phyloP scores from a whole-genome alignment of 2,329 filamentous ascomycete species.

The Colletotrichum viniferum region DNA sequence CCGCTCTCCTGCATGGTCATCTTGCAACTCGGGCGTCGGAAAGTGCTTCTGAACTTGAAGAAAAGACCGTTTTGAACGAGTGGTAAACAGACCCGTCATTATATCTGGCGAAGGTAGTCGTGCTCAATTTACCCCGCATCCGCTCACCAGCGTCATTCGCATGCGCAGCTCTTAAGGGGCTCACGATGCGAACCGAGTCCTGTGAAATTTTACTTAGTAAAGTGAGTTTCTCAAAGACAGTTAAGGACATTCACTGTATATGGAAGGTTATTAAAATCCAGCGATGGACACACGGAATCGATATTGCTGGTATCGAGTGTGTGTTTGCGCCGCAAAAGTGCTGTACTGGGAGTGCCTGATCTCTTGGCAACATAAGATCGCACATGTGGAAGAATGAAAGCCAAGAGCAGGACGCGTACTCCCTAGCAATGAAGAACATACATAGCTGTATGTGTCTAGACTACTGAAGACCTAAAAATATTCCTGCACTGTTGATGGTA shows the following conservation, averaged over 20 bases:
- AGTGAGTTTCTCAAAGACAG: not conserved
- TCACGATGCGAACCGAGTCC: not conserved
- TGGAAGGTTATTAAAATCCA: fast-evolving
- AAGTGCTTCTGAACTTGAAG: not conserved
- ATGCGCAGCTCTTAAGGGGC: not conserved
- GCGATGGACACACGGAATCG: not conserved
- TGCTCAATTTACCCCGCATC: not conserved
- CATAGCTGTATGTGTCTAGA: not conserved
- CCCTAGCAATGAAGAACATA: not conserved
- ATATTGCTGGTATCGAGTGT: not conserved
- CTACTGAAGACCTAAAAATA: not conserved
- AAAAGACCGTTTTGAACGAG: not conserved
- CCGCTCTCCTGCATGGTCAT: not conserved
- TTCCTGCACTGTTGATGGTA: not conserved
- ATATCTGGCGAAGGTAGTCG: not conserved
- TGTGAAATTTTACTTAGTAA: not conserved
- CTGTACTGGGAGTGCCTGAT: not conserved
- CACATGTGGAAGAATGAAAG: not conserved
- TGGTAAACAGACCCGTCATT: fast-evolving
- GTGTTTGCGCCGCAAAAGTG: not conserved
- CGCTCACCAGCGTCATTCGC: not conserved
- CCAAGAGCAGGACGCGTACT: not conserved
- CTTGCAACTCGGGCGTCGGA: not conserved
- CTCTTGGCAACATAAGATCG: not conserved
- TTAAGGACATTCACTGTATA: fast-evolving